Evolutionary conservation across 495 filamentous ascomycete species (phyloP).

Genomic region (Penicillium turbatum): DNA sequence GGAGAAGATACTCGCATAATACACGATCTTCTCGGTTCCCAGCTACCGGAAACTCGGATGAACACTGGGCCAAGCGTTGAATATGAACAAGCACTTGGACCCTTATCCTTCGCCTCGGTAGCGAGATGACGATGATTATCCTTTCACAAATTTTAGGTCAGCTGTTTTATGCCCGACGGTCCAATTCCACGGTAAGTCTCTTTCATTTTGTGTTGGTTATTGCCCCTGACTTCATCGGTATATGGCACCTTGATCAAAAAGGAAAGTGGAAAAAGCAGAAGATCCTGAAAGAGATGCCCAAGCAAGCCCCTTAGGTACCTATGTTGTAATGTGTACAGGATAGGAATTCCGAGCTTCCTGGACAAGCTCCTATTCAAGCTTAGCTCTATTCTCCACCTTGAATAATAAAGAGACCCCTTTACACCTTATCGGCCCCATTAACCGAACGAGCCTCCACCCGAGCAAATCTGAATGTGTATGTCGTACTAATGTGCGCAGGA

Average conservation of each 20-base stretch:
- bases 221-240: not conserved
- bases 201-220: not conserved
- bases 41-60: not conserved
- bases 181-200: not conserved
- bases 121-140: not conserved
- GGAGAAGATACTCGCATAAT: no score
- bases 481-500: conserved; percentile 21
- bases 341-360: no score
- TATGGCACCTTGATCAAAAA: not conserved
- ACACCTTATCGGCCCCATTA: conserved; percentile 21
- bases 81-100: not conserved
- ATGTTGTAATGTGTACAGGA: not conserved
- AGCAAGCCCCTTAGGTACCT: not conserved
- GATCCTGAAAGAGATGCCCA: not conserved
- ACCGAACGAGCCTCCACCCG: conserved; percentile 43
- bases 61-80: not conserved
- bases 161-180: not conserved
- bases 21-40: not conserved
- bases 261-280: not conserved
- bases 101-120: not conserved
- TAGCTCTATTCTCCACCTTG: not conserved
- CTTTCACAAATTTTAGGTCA: not conserved
- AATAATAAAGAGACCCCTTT: not conserved
- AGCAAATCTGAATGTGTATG: conserved; percentile 21
- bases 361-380: no score